Percentiles rank a stretch among this genome's conserved stretches.
Conservation (phyloP, 345 rosid genomes). For the Eucalyptus brandiana region DNA sequence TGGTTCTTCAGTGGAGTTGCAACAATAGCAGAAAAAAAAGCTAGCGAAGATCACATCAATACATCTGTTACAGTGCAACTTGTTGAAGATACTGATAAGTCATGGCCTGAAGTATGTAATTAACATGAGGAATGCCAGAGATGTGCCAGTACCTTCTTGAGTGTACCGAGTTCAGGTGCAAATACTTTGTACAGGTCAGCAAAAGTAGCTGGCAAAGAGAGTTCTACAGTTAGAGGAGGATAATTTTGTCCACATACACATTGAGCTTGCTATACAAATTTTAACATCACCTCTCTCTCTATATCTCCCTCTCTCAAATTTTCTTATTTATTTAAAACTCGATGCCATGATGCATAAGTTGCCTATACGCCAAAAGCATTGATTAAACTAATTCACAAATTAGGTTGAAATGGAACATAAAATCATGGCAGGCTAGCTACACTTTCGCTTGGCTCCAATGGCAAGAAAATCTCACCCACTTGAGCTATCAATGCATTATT, state of each 20-base stretch:
- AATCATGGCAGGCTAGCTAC: neutral
- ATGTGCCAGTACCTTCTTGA: neutral
- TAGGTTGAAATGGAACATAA: neutral
- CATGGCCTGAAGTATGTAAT: neutral
- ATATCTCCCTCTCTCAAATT: neutral
- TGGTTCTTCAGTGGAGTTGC: slow-evolving; percentile 20
- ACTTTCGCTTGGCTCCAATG: neutral
- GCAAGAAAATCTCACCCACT: neutral
- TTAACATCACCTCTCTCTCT: neutral
- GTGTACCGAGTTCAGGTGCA: neutral
- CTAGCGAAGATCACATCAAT: neutral
- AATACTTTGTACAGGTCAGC: neutral
- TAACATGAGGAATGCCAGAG: neutral
- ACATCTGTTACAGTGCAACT: neutral
- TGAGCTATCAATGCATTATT: neutral
- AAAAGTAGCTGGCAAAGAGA: neutral
- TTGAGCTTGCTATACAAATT: neutral
- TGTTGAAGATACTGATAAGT: neutral
- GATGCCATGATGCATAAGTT: neutral
- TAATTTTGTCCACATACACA: neutral
- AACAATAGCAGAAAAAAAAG: neutral
- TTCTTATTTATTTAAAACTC: neutral
- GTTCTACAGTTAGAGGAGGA: neutral
- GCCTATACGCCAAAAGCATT: neutral
- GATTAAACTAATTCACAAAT: neutral